A percentile compares a stretch with the other conserved stretches of the same genome.
Evolutionary conservation across 768 basidiomycete species (phyloP).

Genomic region (Russula brevipes): DNA sequence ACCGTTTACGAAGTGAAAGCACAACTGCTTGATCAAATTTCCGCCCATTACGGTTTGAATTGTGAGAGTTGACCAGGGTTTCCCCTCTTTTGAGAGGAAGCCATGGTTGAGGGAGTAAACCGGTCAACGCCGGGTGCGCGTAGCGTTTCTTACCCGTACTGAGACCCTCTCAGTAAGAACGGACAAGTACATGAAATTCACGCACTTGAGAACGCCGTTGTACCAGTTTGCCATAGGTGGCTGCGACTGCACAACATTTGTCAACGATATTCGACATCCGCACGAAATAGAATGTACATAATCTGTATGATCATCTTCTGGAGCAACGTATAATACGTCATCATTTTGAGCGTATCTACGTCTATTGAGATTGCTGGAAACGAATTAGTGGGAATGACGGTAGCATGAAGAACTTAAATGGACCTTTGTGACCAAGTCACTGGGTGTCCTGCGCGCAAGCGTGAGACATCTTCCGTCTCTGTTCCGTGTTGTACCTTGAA

Average conservation of each 20-base stretch:
- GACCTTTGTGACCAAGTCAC: conserved; percentile 89
- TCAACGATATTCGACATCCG: background rate
- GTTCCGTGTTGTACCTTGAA: conserved; percentile 88
- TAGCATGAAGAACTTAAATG: conserved; percentile 19
- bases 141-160: conserved; percentile 95
- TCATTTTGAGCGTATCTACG: conserved; percentile 90
- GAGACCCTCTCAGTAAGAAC: background rate
- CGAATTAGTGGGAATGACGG: conserved; percentile 2
- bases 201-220: conserved; percentile 82
- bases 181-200: conserved; percentile 22
- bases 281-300: conserved; percentile 49
- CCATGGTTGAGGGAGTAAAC: conserved; percentile 91
- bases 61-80: conserved; percentile 57
- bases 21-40: conserved; percentile 61
- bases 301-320: conserved; percentile 88
- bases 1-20: conserved; percentile 71
- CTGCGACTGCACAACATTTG: conserved; percentile 58
- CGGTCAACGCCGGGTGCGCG: conserved; percentile 93
- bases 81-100: conserved; percentile 84
- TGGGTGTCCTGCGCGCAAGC: conserved; percentile 75
- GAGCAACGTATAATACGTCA: conserved; percentile 91
- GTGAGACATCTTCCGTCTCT: conserved; percentile 71
- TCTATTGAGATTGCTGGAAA: conserved; percentile 68
- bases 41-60: conserved; percentile 34
- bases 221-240: conserved; percentile 97